These are phyloP conservation scores for Suillus spraguei DNA, from an alignment of 768 basidiomycete genomes.

Conservation along the genomic window DNA sequence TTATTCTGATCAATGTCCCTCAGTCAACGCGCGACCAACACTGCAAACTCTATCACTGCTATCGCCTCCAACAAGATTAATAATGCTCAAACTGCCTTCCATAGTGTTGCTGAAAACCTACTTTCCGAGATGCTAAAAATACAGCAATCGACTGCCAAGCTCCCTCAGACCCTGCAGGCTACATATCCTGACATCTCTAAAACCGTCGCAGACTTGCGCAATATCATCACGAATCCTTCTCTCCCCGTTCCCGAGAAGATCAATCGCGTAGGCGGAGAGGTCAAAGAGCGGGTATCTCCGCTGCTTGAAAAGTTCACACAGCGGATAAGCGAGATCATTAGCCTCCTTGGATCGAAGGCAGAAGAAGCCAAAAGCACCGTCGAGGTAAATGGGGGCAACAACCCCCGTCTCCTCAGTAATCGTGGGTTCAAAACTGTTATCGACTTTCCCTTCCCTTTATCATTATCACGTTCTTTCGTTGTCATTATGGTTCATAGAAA, in stretches of 20 bases:
- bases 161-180: constrained; percentile 63
- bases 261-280: constrained; percentile 53
- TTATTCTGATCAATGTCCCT: constrained; percentile 7
- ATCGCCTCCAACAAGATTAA: constrained; percentile 59
- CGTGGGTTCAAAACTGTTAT: neutral
- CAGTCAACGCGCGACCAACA: constrained; percentile 72
- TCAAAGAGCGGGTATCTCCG: constrained; percentile 62
- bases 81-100: constrained; percentile 57
- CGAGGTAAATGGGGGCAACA: neutral
- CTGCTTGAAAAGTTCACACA: constrained; percentile 55
- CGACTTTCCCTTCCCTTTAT: constrained; percentile 5
- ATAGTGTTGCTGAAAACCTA: constrained; percentile 66
- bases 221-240: constrained; percentile 54
- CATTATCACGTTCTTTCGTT: constrained; percentile 11
- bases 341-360: constrained; percentile 28
- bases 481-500: constrained; percentile 22
- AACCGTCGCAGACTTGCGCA: constrained; percentile 54
- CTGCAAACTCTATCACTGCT: constrained; percentile 62
- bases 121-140: constrained; percentile 66
- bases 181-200: constrained; percentile 56
- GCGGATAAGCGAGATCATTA: constrained; percentile 35
- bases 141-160: constrained; percentile 56
- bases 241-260: constrained; percentile 67
- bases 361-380: constrained; percentile 21
- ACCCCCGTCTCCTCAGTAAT: constrained; percentile 12